A percentile compares a stretch with the other conserved stretches of the same genome.
phyloP scores from a whole-genome alignment of 495 filamentous ascomycete species.

The Neurospora sp. region DNA sequence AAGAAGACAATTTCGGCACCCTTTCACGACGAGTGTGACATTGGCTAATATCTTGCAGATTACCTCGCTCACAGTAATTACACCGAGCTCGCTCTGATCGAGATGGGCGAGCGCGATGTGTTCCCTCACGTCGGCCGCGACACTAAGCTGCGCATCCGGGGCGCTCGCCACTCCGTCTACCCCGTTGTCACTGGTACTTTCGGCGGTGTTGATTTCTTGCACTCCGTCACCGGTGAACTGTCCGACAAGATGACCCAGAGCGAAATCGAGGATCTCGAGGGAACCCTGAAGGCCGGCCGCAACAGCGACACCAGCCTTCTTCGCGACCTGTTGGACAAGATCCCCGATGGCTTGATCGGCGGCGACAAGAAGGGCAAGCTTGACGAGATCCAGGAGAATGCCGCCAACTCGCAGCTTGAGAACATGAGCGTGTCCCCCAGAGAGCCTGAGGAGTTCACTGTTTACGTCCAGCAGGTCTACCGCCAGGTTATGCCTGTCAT shows the following conservation, averaged over 20 bases:
- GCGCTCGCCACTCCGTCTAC: conserved; percentile 52
- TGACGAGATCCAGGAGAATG: conserved; percentile 57
- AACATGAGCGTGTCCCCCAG: conserved; percentile 56
- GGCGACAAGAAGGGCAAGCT: conserved; percentile 56
- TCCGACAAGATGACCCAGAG: conserved; percentile 81
- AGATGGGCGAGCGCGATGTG: conserved; percentile 65
- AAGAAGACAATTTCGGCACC: conserved; percentile 4
- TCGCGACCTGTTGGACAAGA: conserved; percentile 63
- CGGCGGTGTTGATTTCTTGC: conserved; percentile 76
- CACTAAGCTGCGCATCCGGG: conserved; percentile 56
- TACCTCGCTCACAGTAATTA: conserved; percentile 91
- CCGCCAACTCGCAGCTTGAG: conserved; percentile 55
- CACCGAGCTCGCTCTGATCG: conserved; percentile 71
- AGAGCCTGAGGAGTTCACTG: conserved; percentile 65
- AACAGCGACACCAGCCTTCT: conserved; percentile 53
- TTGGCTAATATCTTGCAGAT: conserved; percentile 35
- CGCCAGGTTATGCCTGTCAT: conserved; percentile 74
- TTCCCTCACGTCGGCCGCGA: conserved; percentile 78
- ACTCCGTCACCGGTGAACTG: conserved; percentile 82
- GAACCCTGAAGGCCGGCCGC: conserved; percentile 52
- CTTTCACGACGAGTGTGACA: neutral
- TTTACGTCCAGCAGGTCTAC: conserved; percentile 53
- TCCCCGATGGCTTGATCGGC: conserved; percentile 67
- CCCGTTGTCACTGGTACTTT: conserved; percentile 85
- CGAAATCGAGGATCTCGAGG: conserved; percentile 74